Percentiles rank a stretch among this genome's conserved stretches.
Conservation (phyloP, 805 yeast species). For the Hanseniaspora jakobsenii region DNA sequence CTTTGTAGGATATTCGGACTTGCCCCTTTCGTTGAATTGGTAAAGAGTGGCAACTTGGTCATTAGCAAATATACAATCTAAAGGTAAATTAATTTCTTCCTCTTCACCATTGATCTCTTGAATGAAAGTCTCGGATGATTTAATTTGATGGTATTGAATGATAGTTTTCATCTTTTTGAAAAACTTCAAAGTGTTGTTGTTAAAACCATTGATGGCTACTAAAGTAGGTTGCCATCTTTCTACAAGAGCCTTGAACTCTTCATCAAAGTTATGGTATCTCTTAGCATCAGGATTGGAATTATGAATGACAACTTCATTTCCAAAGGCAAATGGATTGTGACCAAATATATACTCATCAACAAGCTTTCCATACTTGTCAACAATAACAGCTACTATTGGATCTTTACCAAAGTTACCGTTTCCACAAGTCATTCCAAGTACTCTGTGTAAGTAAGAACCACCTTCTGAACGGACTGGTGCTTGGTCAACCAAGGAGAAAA, state of each 20-base stretch:
- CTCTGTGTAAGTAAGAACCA: constrained; percentile 77
- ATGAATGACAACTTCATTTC: constrained; percentile 30
- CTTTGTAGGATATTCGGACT: constrained; percentile 69
- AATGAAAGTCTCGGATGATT: constrained; percentile 4
- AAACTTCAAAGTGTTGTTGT: constrained; percentile 55
- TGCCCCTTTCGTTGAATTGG: constrained; percentile 67
- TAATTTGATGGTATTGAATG: constrained; percentile 42
- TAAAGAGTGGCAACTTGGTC: constrained; percentile 88
- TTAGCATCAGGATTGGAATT: constrained; percentile 23
- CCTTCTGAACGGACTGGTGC: constrained; percentile 82
- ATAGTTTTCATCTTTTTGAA: constrained; percentile 45
- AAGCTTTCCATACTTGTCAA: constrained; percentile 72
- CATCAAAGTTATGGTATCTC: constrained; percentile 48
- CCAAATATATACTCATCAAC: constrained; percentile 68
- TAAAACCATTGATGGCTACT: constrained; percentile 78
- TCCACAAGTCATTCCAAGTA: constrained; percentile 72
- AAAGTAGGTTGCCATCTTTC: constrained; percentile 71
- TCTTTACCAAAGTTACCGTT: constrained; percentile 69
- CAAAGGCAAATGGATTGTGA: constrained; percentile 41
- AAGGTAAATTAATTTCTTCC: constrained; percentile 41
- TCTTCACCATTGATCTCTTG: constrained; percentile 34
- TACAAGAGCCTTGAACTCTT: constrained; percentile 48
- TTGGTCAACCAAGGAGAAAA: constrained; percentile 68
- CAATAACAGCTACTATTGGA: constrained; percentile 70
- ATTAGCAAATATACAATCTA: constrained; percentile 69